Base-by-base conservation (phyloP, 83 land plant genomes). In the Diphasiastrum complanatum region DNA sequence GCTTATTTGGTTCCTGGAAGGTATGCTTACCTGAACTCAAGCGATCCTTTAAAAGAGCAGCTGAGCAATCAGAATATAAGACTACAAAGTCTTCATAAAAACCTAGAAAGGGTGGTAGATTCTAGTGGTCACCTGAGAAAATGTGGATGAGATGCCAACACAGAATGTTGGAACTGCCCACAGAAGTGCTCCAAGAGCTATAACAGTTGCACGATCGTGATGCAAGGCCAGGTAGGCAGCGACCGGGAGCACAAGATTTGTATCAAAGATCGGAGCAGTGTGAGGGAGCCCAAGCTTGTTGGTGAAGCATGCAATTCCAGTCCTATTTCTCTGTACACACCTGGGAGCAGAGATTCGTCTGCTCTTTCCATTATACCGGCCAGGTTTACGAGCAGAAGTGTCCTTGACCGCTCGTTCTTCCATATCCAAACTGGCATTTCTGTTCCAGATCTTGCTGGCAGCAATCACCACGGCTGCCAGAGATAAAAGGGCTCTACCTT, bases 101-200 rank as follows among this genome's bases (percentile, higher is more conserved):
- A 3, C 23, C 0, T 56, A 31, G 4, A 22, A 6, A 25, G 22
- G 47, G 31, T 16, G 12, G n/a, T 49, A 60, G 43, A n/a, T 47
- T 5, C 18, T 14, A 19, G 20, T 22, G 32, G 26, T 10, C 12
- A 88, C 96, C 91, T 83, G 85, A 22, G 67, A 43, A 69, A 81
- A 89, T 18, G 85, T 79, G 32, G 70, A 29, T 18, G 91, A 89
- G 37, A 89, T 47, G 61, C 83, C 96, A 43, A 89, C 96, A 41
- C 83, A 79, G 72, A 89, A 79, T 25, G 96, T 89, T 47, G 96
- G 91, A 8, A 76, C 47, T 0, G 96, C 80, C 96, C 96, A 89
- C 35, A 81, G 75, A 45, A 85, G 71, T 6, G 96, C 96, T 4
- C 96, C 96, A 26, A 74, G 32, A 33, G 91, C 83, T 38, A 89